Base-by-base conservation (phyloP, 2,329 filamentous ascomycete genomes). In the Chrysoporthe deuterocubensis region DNA sequence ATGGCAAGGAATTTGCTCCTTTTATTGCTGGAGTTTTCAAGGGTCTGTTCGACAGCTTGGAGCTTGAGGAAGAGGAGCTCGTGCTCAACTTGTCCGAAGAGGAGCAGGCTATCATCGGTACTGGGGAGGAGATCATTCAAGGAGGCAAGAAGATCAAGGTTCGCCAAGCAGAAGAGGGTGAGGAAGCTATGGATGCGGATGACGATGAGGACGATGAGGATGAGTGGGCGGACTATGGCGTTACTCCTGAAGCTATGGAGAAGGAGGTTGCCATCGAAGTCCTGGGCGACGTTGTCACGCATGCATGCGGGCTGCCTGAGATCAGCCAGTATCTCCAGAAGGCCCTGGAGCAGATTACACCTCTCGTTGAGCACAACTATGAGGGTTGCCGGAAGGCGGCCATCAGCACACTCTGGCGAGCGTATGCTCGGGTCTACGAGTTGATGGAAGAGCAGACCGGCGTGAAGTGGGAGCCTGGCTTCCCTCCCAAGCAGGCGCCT, bases 251-350 rank as follows among this genome's bases (percentile, higher is more conserved):
- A 66, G 93, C 95, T 34, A 88, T 97, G 74, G 96, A 98, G 85
- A 97, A 98, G 82, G 96, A 99, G 81, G 96, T 98, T 74, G 95
- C 96, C 48, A 89, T 97, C 57, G 96, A 99, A 79, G 94, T 97
- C 6, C 87, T 97, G 46, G 96, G 94, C 71, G 96, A 99, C 76
- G 89, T 99, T 70, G 90, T 98, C 75, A 91, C 92, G 59, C 90
- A 96, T 82, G 93, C 93, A 60, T 94, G 93, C 79, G 87, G 88
- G 75, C 87, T 91, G 72, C 93, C 88, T 78, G 86, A 86, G 73
- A 82, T 88, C 67, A 81, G 96, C 72, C 90, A 92, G 5, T 97
- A 95, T 79, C 92, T 97, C 71, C 90, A 97, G 82, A 92, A 93
- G 83, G 93, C 93, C 8, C 88, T 99, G 70, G 91, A 93, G 80